A percentile compares a stretch with the other conserved stretches of the same genome.
These are phyloP conservation scores for Aspergillus pseudotamarii DNA, from an alignment of 2,329 filamentous ascomycete species.

Conservation along the genomic window DNA sequence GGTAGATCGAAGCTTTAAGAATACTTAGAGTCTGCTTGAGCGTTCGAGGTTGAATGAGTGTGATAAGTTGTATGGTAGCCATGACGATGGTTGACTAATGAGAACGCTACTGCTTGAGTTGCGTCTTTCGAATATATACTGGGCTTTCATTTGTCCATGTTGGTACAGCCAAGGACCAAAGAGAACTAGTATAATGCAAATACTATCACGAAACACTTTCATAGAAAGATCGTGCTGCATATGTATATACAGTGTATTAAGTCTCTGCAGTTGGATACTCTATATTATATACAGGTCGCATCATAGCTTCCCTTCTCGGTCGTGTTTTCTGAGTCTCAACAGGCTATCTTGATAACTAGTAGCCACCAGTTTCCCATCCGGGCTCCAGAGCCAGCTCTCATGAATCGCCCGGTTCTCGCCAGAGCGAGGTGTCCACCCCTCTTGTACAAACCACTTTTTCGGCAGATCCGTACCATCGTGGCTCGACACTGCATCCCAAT, in stretches of 20 bases:
- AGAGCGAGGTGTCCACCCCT: slow-evolving; percentile 50
- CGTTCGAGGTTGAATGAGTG: neutral
- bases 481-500: slow-evolving; percentile 29
- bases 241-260: neutral
- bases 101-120: neutral
- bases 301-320: slow-evolving; percentile 26
- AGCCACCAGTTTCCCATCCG: slow-evolving; percentile 48
- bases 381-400: slow-evolving; percentile 50
- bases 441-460: slow-evolving; percentile 53
- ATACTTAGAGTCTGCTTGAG: neutral
- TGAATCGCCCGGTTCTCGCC: slow-evolving; percentile 50
- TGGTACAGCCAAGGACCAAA: neutral
- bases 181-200: neutral
- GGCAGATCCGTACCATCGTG: slow-evolving; percentile 24
- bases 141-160: neutral
- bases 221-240: neutral
- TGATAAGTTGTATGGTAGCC: neutral
- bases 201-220: neutral
- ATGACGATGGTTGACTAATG: neutral
- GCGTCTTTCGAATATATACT: neutral
- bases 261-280: neutral
- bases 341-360: slow-evolving; percentile 56
- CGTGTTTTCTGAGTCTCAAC: slow-evolving; percentile 35
- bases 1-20: slow-evolving; percentile 22
- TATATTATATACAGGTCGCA: neutral